Base-by-base conservation (phyloP, 495 filamentous ascomycete species). In the Articulospora tetracladia region DNA sequence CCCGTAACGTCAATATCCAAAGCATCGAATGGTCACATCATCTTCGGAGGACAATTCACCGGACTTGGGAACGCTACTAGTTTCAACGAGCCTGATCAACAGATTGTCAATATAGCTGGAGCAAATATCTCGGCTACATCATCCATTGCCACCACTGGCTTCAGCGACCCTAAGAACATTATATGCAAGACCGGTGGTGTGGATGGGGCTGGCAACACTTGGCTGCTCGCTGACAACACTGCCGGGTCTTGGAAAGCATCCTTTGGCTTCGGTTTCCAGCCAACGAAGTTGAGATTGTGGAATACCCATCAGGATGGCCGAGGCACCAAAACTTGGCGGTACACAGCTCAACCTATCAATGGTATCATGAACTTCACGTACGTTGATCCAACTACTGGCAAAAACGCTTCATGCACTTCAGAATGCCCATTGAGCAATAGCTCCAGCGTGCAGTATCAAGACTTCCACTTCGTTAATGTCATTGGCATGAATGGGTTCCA, bases 341-440 rank as follows among this genome's bases (percentile, higher is more conserved):
- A 91, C 67, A 89, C 89, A 27, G 86, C 89, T 20, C 72, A 92
- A 28, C 91, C 92, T 4, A 84, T 92, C 65, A 86, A 88, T 66
- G 95, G 95, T 30, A 97, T 98, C 69, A 91, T 98, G 89, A 97
- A 98, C 71, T 80, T 98, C 63, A 96, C 92, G 36, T 97, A 92
- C 63, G 87, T 82, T 48, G 91, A 97, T 68, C 84, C 88, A 0
- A 78, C 73, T 1, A 87, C 88, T 0, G 81, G 83, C 1, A 73
- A 83, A 30, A 83, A 86, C 44, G 74, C 74, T 27, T 81, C 76
- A 50, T 98, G 94, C 72, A 90, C 92, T 34, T 83, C 81, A 52
- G 75, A 79, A 61, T 99, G 94, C 62, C 88, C 91, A 8, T 81
- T 99, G 56, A 89, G 90, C 53, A 76, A 82, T 61, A 80, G 86